Evolutionary conservation across 495 filamentous ascomycete species (phyloP), one percentile per base, ranked within the genome.

Genomic region (Podospora pseudocomata): DNA sequence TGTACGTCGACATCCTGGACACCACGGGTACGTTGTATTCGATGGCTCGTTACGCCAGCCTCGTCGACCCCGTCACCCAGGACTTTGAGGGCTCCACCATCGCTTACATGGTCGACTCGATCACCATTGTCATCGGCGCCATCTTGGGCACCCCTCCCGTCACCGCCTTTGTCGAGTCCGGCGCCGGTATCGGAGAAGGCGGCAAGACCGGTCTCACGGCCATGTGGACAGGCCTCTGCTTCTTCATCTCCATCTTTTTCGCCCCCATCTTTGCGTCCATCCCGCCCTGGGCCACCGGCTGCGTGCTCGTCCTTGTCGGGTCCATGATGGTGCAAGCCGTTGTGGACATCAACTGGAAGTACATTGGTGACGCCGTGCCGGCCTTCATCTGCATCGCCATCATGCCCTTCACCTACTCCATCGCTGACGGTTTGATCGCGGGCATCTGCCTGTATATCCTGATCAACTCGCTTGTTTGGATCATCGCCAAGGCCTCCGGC

Each of bases 241-340:
- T 94, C 83, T 93, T 94, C 83, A 88, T 94, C 74, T 84, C 90
- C 49, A 86, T 94, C 44, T 94, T 94, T 84, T 94, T 94, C 76
- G 91, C 91, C 0, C 91, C 91, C 1, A 92, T 94, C 67, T 94
- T 94, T 75, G 91, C 91, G 16, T 91, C 88, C 0, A 94, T 94
- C 68, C 91, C 91, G 3, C 86, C 90, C 0, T 94, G 91, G 91
- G 91, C 91, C 1, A 94, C 91, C 3, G 91, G 91, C 20, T 91
- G 88, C 78, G 92, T 92, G 26, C 86, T 94, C 20, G 85, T 94
- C 70, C 85, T 94, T 44, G 90, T 94, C 64, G 90, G 91, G 39
- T 86, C 89, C 34, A 88, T 94, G 83, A 94, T 94, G 91, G 87
- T 89, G 70, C 84, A 86, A 67, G 80, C 90, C 3, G 88, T 87